Percentiles rank a stretch among this genome's conserved stretches.
Evolutionary conservation across 441 rosid species (phyloP).

Genomic region (Breynia disticha): DNA sequence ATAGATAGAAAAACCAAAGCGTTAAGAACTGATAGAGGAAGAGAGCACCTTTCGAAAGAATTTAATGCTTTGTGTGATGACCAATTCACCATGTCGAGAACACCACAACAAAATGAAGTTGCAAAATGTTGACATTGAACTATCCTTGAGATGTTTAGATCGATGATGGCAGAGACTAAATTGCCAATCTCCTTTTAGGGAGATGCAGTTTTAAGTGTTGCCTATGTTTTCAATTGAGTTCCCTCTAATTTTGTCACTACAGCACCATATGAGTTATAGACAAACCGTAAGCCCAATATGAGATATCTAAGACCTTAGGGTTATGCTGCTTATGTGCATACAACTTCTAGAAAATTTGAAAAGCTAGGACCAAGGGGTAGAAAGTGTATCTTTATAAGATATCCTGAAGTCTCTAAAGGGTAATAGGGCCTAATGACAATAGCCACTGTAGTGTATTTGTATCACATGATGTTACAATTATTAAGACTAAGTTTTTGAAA

Average conservation of each 20-base stretch:
- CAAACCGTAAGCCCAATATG: too few relatives aligned
- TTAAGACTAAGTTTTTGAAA: not conserved
- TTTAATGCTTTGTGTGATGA: not conserved
- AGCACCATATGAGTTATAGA: too few relatives aligned
- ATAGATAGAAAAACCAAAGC: not conserved
- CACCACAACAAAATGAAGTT: conserved; percentile 4
- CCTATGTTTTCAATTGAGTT: too few relatives aligned
- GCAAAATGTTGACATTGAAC: not conserved
- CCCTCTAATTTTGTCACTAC: too few relatives aligned
- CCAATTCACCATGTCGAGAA: not conserved
- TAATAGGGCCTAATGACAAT: not conserved
- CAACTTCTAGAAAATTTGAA: too few relatives aligned
- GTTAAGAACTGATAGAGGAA: not conserved
- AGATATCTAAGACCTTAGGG: too few relatives aligned
- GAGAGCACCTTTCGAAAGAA: conserved; percentile 1
- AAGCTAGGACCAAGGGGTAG: too few relatives aligned
- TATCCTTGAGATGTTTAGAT: conserved; percentile 1
- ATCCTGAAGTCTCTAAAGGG: not conserved
- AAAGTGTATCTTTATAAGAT: not conserved
- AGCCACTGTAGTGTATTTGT: not conserved
- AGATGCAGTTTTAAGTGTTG: too few relatives aligned
- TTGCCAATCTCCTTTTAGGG: too few relatives aligned
- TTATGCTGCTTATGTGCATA: too few relatives aligned
- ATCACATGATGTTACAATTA: not conserved
- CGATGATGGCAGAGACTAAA: too few relatives aligned